Evolutionary conservation across 106 monocot genomes (phyloP).

Genomic region (Dioscorea dumetorum): DNA sequence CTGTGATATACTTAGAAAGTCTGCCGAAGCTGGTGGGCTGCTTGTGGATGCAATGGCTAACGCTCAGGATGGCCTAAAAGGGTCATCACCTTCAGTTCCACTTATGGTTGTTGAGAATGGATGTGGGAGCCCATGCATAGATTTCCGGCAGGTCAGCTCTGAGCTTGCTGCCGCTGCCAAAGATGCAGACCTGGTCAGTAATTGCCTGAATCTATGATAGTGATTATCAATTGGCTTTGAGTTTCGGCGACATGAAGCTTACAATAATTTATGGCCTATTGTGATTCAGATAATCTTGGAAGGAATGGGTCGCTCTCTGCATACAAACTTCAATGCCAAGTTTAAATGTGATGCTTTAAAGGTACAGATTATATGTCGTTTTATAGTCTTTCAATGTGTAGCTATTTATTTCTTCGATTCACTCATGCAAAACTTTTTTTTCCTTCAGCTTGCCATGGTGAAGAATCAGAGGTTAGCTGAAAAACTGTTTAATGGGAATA

Average conservation of each 20-base stretch:
- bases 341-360: constrained; percentile 93
- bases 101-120: constrained; percentile 97
- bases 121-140: constrained; percentile 89
- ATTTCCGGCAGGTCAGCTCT: constrained; percentile 92
- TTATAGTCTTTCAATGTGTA: not conserved
- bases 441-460: constrained; percentile 88
- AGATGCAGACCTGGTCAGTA: constrained; percentile 83
- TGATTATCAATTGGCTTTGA: no score
- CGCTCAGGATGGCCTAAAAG: constrained; percentile 40
- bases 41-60: constrained; percentile 91
- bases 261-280: not conserved
- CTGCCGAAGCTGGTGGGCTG: constrained; percentile 96
- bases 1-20: constrained; percentile 83
- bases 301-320: constrained; percentile 95
- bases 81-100: constrained; percentile 44
- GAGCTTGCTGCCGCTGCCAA: constrained; percentile 91
- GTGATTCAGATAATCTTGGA: constrained; percentile 72
- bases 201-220: no score
- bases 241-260: not conserved
- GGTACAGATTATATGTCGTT: constrained; percentile 27
- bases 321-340: constrained; percentile 87
- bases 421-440: not conserved
- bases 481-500: constrained; percentile 84
- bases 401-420: not conserved
- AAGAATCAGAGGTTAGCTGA: constrained; percentile 97